Percentiles rank a stretch among this genome's conserved stretches.
Evolutionary conservation across 192 early-diverging fungal genomes (phyloP).

Genomic region (Coemansia sp.): DNA sequence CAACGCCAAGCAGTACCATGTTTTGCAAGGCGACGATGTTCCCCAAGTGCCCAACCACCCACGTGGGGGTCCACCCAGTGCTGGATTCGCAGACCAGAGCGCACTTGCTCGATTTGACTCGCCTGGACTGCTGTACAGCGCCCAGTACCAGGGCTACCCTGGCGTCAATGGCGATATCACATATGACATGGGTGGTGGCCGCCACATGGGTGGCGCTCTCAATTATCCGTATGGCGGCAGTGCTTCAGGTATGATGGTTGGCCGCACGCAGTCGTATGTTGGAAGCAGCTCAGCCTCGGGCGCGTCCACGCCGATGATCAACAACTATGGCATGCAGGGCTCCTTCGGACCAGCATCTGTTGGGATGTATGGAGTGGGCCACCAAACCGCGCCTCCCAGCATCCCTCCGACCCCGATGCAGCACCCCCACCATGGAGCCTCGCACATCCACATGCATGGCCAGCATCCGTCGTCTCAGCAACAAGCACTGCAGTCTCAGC

Average conservation of each 20-base stretch:
- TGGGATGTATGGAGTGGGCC: constrained; percentile 28
- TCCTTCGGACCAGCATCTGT: constrained; percentile 17
- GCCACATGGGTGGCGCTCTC: constrained; percentile 9
- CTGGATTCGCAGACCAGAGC: constrained; percentile 11
- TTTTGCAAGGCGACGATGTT: constrained; percentile 30
- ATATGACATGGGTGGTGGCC: constrained; percentile 20
- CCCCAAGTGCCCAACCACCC: constrained; percentile 10
- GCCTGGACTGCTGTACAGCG: constrained; percentile 12
- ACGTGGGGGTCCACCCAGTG: constrained; percentile 6
- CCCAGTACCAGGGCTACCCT: constrained; percentile 24
- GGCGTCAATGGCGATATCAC: constrained; percentile 7
- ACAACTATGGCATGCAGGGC: constrained; percentile 28
- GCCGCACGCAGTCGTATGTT: constrained; percentile 30
- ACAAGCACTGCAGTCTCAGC: constrained; percentile 19
- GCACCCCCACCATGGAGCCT: constrained; percentile 33
- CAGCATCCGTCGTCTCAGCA: constrained; percentile 9
- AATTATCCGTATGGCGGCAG: constrained; percentile 27
- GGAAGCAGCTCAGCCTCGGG: constrained; percentile 12
- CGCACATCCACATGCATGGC: constrained; percentile 32
- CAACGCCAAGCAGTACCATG: constrained; percentile 50
- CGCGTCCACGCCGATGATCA: constrained; percentile 18
- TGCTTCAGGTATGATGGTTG: constrained; percentile 14
- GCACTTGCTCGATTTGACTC: constrained; percentile 11
- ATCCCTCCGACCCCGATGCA: constrained; percentile 24
- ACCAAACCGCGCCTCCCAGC: constrained; percentile 16